Conservation (phyloP, 345 rosid genomes). For the Conringia planisiliqua region DNA sequence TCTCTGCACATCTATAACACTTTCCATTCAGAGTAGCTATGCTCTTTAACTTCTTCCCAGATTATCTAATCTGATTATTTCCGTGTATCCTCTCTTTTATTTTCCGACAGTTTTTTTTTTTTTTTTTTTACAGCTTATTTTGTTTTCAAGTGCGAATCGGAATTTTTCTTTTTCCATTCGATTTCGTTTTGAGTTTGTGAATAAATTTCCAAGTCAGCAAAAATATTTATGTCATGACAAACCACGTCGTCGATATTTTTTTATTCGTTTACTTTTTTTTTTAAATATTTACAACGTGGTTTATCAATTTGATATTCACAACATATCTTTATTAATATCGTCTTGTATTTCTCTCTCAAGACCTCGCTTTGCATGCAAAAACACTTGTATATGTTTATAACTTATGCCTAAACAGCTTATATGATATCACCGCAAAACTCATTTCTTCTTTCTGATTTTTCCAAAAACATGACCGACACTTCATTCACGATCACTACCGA, state of each 20-base stretch:
- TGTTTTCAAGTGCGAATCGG: not conserved
- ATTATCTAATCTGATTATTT: not conserved
- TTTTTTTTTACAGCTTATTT: not conserved
- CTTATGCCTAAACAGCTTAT: not conserved
- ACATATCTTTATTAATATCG: not conserved
- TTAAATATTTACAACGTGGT: not conserved
- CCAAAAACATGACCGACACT: not conserved
- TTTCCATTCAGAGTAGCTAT: conserved; percentile 23
- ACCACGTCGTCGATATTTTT: not conserved
- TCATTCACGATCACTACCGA: not conserved
- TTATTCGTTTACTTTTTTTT: not conserved
- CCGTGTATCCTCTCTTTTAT: not conserved
- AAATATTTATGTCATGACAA: not conserved
- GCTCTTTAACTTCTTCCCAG: not conserved
- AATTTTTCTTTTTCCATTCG: not conserved
- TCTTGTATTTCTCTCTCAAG: not conserved
- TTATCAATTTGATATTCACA: not conserved
- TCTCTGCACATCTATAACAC: conserved; percentile 19
- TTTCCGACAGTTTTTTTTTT: too few relatives aligned
- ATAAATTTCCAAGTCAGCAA: not conserved
- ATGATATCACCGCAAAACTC: not conserved
- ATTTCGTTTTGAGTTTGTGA: not conserved
- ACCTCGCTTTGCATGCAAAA: not conserved
- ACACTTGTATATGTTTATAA: not conserved
- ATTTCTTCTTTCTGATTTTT: not conserved